phyloP scores from a whole-genome alignment of 306 rosid species.

The Alnus glutinosa region DNA sequence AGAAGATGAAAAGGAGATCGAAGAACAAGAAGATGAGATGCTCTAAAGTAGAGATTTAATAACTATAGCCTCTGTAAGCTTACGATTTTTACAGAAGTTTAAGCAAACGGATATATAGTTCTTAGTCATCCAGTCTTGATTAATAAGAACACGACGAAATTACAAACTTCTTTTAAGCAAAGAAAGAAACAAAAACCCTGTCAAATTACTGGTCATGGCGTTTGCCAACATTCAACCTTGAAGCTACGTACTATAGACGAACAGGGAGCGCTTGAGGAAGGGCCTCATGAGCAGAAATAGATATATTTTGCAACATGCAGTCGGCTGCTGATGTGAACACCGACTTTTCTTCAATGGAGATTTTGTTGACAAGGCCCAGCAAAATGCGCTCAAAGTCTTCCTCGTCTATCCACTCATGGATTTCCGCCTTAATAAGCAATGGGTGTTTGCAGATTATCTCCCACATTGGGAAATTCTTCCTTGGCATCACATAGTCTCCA shows the following conservation, averaged over 20 bases:
- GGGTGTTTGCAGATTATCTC: conserved; percentile 55
- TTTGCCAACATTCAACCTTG: neutral
- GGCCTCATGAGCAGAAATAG: conserved; percentile 37
- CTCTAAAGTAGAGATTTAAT: too few species aligned
- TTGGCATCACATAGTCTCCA: conserved; percentile 60
- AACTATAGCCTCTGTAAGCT: too few species aligned
- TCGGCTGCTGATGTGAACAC: conserved; percentile 7
- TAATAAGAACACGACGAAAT: neutral
- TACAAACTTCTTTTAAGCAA: neutral
- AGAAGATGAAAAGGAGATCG: too few species aligned
- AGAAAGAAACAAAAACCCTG: neutral
- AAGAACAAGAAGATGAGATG: too few species aligned
- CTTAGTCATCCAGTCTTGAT: neutral
- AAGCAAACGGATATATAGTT: neutral
- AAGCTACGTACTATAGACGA: conserved; percentile 26
- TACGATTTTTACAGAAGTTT: neutral
- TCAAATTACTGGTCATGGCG: conserved; percentile 4
- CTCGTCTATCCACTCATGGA: conserved; percentile 58
- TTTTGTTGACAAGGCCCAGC: conserved; percentile 34
- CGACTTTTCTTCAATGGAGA: conserved; percentile 26
- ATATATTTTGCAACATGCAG: conserved; percentile 46
- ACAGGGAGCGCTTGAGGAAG: conserved; percentile 49
- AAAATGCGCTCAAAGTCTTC: conserved; percentile 42
- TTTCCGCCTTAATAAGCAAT: conserved; percentile 48
- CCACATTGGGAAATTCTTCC: conserved; percentile 63